A percentile compares a stretch with the other conserved stretches of the same genome.
Evolutionary conservation across 73 alveolate genomes (phyloP).

Genomic region (Tetrahymena malaccensis): DNA sequence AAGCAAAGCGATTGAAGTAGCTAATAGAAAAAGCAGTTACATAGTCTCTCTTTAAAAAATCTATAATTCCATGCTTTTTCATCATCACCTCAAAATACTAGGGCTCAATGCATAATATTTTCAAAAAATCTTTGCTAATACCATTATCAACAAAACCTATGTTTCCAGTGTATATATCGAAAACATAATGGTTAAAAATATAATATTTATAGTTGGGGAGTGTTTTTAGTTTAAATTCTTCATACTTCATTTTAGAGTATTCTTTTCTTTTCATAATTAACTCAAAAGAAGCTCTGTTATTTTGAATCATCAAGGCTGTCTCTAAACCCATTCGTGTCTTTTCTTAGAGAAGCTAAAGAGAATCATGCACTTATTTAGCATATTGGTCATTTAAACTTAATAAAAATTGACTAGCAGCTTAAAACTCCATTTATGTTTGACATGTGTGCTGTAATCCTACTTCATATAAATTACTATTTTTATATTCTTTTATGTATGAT

Average conservation of each 20-base stretch:
- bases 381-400: not conserved
- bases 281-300: not conserved
- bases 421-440: not conserved
- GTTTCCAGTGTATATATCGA: not conserved
- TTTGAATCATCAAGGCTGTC: not conserved
- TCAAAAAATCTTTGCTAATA: not conserved
- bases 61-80: not conserved
- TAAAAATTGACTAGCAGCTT: not conserved
- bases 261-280: not conserved
- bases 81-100: not conserved
- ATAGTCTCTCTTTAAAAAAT: not conserved
- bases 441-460: not conserved
- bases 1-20: not conserved
- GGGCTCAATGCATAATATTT: not conserved
- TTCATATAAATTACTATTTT: not conserved
- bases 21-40: not conserved
- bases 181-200: not conserved
- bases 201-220: not conserved
- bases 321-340: not conserved
- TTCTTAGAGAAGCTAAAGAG: not conserved
- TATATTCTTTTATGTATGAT: not conserved
- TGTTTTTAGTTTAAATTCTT: not conserved
- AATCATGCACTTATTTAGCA: not conserved
- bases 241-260: not conserved
- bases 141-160: not conserved